A percentile compares a stretch with the other conserved stretches of the same genome.
Conservation (phyloP, 345 rosid species). For the Capsella bursapastoris region DNA sequence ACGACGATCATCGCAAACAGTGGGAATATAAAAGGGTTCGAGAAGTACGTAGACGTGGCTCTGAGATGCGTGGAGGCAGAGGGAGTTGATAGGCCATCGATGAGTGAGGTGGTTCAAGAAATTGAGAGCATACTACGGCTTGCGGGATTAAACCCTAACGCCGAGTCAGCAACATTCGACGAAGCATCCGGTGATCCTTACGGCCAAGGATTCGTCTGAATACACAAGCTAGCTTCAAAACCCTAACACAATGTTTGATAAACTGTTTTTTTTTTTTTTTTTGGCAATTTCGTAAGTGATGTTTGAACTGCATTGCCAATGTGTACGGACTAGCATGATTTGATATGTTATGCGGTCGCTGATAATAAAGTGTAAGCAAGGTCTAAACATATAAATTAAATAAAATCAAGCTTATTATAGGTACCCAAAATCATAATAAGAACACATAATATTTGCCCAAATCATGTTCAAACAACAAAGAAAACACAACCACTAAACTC, state of each 20-base stretch:
- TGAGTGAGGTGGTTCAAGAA: constrained; percentile 76
- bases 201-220: constrained; percentile 41
- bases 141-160: constrained; percentile 61
- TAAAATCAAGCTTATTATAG: background rate
- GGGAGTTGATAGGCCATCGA: constrained; percentile 63
- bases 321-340: background rate
- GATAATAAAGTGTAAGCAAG: background rate
- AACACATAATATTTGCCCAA: too few species aligned
- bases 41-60: constrained; percentile 64
- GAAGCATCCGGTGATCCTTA: constrained; percentile 51
- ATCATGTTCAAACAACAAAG: too few species aligned
- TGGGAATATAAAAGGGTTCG: constrained; percentile 56
- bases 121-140: constrained; percentile 69
- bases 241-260: background rate
- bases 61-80: constrained; percentile 65
- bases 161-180: constrained; percentile 55
- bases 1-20: constrained; percentile 50
- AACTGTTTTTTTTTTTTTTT: background rate
- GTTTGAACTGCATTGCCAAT: background rate
- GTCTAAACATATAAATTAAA: too few species aligned
- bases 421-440: too few species aligned
- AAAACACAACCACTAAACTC: too few species aligned
- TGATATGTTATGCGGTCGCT: background rate
- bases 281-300: background rate
- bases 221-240: constrained; percentile 51